phyloP scores from a whole-genome alignment of 371 early-diverging fungal species.

The Mortierella sp. region DNA sequence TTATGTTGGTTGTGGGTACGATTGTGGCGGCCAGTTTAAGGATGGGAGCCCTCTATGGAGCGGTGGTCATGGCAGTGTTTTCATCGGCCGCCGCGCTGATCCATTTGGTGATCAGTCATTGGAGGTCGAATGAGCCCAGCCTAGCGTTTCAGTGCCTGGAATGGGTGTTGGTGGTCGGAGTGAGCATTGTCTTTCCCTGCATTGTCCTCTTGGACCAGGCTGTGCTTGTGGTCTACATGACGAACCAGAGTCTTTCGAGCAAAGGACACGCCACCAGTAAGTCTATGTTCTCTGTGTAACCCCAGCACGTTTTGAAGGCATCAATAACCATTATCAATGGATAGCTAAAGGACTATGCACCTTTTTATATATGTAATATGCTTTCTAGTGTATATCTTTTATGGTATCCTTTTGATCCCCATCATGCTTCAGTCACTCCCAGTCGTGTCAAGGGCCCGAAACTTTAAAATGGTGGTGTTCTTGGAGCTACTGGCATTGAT shows the following conservation, averaged over 20 bases:
- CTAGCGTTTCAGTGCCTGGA: slow-evolving; percentile 4
- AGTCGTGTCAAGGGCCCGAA: slow-evolving; percentile 32
- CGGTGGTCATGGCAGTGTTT: slow-evolving; percentile 19
- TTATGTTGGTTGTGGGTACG: slow-evolving; percentile 25
- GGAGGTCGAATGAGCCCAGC: slow-evolving; percentile 1
- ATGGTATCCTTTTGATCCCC: slow-evolving; percentile 38
- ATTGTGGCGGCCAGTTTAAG: slow-evolving; percentile 36
- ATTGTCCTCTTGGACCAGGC: slow-evolving; percentile 22
- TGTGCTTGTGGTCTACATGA: slow-evolving; percentile 15
- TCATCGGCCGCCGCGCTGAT: slow-evolving; percentile 30
- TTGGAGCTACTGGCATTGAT: slow-evolving; percentile 18
- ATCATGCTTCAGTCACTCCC: slow-evolving; percentile 28
- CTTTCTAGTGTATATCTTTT: slow-evolving; percentile 32
- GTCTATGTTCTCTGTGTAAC: neutral
- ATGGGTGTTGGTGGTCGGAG: slow-evolving; percentile 24
- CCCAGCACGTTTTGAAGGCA: neutral
- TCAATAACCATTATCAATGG: neutral
- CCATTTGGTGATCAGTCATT: slow-evolving; percentile 22
- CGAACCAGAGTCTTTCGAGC: slow-evolving; percentile 20
- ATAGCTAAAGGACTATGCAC: neutral
- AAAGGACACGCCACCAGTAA: slow-evolving; percentile 24
- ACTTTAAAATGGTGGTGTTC: slow-evolving; percentile 28
- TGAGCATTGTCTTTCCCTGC: slow-evolving; percentile 17
- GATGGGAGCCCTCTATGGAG: slow-evolving; percentile 35
- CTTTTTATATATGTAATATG: neutral